Conservation (phyloP, 352 stramenopile genomes). For the Phytophthora sp. region DNA sequence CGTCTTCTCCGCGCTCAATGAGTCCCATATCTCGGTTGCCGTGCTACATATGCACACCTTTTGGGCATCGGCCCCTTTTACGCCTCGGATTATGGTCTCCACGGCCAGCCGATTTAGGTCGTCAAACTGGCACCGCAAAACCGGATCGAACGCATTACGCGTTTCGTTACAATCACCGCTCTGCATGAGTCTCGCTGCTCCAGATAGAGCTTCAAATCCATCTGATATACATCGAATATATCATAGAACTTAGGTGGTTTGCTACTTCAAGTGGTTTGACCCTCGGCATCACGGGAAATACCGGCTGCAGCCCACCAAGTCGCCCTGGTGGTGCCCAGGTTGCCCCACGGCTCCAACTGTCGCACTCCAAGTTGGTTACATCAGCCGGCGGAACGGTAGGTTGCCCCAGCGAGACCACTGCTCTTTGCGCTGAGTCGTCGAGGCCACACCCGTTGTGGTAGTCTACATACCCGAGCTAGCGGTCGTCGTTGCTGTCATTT, state of each 20-base stretch:
- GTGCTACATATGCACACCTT: neutral
- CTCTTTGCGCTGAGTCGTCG: no score
- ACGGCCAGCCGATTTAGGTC: neutral
- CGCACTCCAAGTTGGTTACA: no score
- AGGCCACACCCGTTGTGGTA: no score
- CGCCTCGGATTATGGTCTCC: neutral
- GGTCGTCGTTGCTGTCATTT: no score
- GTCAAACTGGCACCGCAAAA: neutral
- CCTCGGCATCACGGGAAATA: no score
- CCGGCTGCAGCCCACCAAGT: no score
- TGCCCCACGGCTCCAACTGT: no score
- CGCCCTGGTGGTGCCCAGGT: no score
- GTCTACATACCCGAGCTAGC: no score
- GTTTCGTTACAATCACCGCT: neutral
- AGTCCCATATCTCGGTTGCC: neutral
- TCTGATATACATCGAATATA: neutral
- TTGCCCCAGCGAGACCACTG: no score
- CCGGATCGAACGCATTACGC: neutral
- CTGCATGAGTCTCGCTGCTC: neutral
- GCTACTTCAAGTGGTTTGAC: neutral
- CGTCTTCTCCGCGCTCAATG: neutral
- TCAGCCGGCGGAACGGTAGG: no score
- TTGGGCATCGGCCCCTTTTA: neutral
- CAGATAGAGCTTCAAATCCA: neutral
- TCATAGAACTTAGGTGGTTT: neutral